Percentiles rank a stretch among this genome's conserved stretches.
These are phyloP conservation scores for Pleoardoris graminearum DNA, from an alignment of 2,329 filamentous ascomycete genomes.

Conservation along the genomic window DNA sequence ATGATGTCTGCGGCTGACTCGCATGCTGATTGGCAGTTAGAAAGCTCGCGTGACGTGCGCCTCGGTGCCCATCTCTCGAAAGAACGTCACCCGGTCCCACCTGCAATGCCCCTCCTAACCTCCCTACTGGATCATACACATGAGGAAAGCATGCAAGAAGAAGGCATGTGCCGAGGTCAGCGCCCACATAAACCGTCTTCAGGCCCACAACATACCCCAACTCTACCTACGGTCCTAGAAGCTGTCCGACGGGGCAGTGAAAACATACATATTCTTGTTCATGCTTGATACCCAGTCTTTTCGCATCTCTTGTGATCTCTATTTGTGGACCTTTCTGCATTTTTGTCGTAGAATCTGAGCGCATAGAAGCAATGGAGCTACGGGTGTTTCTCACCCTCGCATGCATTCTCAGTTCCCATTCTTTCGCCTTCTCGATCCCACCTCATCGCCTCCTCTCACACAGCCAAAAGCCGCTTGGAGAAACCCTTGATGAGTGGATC, in stretches of 20 bases:
- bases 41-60: not conserved
- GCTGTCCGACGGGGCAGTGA: not conserved
- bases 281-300: not conserved
- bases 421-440: constrained; percentile 38
- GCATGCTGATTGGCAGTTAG: not conserved
- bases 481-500: constrained; percentile 43
- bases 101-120: not conserved
- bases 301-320: not conserved
- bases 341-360: not conserved
- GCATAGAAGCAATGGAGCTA: not conserved
- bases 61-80: not conserved
- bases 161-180: constrained; percentile 5
- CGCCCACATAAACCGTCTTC: not conserved
- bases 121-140: constrained; percentile 2
- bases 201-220: too few species aligned
- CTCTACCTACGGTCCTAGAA: too few species aligned
- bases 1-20: not conserved
- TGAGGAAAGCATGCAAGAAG: not conserved
- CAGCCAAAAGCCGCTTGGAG: constrained; percentile 33
- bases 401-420: constrained; percentile 22
- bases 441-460: constrained; percentile 20
- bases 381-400: constrained; percentile 5
- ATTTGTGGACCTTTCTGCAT: not conserved
- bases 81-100: constrained; percentile 5
- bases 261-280: not conserved